These are phyloP conservation scores for Gynostemma pentaphyllum DNA, from an alignment of 306 rosid species.

Conservation along the genomic window DNA sequence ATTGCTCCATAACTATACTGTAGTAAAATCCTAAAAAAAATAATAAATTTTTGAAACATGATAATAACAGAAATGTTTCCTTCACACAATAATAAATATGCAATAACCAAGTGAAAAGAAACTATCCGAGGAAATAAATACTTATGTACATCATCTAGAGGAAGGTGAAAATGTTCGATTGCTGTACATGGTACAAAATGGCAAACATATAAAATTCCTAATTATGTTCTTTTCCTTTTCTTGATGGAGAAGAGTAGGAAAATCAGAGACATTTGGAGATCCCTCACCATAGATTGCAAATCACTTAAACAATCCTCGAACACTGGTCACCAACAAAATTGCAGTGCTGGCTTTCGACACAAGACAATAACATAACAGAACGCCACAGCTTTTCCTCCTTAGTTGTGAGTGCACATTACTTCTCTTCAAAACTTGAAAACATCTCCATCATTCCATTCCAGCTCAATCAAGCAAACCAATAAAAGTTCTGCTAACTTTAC, in stretches of 20 bases:
- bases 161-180: background rate
- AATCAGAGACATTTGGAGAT: slow-evolving; percentile 6
- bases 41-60: background rate
- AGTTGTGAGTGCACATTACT: slow-evolving; percentile 8
- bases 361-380: slow-evolving; percentile 5
- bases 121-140: background rate
- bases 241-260: background rate
- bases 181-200: slow-evolving; percentile 1
- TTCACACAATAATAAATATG: background rate
- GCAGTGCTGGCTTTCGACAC: slow-evolving; percentile 11
- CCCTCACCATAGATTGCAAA: slow-evolving; percentile 8
- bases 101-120: background rate
- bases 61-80: background rate
- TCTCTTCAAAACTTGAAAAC: slow-evolving; percentile 1
- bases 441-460: slow-evolving; percentile 8
- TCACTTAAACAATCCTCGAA: slow-evolving; percentile 8
- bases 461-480: slow-evolving; percentile 3
- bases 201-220: background rate
- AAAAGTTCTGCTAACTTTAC: slow-evolving; percentile 8
- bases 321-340: background rate
- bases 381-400: slow-evolving; percentile 8
- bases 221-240: background rate
- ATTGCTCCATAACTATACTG: background rate
- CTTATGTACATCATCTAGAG: background rate
- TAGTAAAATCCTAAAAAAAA: background rate